Base-by-base conservation (phyloP, 164 flowering plant species). In the Sextonia rubra region DNA sequence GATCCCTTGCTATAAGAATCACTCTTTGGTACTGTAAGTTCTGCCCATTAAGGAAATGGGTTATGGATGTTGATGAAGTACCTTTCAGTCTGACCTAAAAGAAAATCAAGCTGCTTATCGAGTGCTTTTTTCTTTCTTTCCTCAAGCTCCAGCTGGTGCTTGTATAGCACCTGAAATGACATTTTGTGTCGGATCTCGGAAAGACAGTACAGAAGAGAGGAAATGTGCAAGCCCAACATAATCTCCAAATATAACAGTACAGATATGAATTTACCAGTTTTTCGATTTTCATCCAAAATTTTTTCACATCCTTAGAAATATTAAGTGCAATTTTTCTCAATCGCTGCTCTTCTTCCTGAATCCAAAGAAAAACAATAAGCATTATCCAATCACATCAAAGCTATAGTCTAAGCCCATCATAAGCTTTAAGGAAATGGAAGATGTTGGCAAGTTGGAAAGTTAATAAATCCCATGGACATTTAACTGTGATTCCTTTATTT, bases 51-150 rank as follows among this genome's bases (percentile, higher is more conserved):
- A 56, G 47, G 44, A 20, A 66, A 17, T 47, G 29, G n/a, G 29
- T 32, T 12, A 66, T 60, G 52, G 18, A 71, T 20, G 14, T 61
- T 37, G 20, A 71, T 64, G 18, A 25, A 56, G 12, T 69, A 95
- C 99, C 99, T 92, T 82, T 96, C 99, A 60, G 99, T 96, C 83
- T 96, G 99, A 68, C 97, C 98, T 49, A 96, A 78, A 75, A 93
- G 95, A 82, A 91, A 91, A 86, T 96, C 93, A 30, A 96, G 97
- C 73, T 96, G 99, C 76, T 92, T 96, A 81, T 96, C 98, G 73
- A 93, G 91, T 71, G 95, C 84, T 76, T 89, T 91, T 78, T 96
- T 96, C 89, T 91, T 92, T 79, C 85, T 90, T 75, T 85, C 94
- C 75, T 91, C 97, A 64, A 91, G 84, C 87, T 90, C 98, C 79